A percentile compares a stretch with the other conserved stretches of the same genome.
These are phyloP conservation scores for Trametes cubensis DNA, from an alignment of 768 basidiomycete genomes.

Conservation along the genomic window DNA sequence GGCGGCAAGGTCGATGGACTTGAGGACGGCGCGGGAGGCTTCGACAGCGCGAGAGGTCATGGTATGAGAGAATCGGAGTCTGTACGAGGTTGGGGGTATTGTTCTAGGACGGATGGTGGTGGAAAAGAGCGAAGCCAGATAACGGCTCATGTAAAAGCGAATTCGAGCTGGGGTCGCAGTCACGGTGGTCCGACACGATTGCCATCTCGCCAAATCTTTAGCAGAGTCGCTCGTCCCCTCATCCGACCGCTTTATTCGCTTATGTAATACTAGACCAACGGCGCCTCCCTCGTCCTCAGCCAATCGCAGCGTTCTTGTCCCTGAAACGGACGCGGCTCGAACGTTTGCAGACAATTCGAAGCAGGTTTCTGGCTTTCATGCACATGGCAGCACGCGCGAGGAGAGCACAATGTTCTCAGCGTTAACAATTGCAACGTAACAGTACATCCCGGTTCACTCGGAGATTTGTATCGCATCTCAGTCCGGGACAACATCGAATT, in stretches of 20 bases:
- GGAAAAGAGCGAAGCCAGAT: constrained; percentile 21
- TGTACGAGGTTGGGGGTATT: constrained; percentile 1
- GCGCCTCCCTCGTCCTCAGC: neutral
- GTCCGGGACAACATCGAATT: neutral
- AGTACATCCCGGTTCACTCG: too few species aligned
- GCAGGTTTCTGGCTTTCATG: too few species aligned
- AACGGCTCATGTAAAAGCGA: constrained; percentile 23
- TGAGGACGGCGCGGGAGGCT: constrained; percentile 65
- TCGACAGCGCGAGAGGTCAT: constrained; percentile 58
- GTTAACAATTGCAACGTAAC: too few species aligned
- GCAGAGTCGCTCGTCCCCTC: neutral
- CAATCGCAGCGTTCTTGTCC: neutral
- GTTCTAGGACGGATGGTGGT: constrained; percentile 37
- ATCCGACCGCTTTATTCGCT: constrained; percentile 3
- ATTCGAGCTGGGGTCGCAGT: neutral
- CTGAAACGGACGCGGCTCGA: neutral
- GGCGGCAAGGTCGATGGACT: constrained; percentile 70
- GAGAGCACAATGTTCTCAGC: too few species aligned
- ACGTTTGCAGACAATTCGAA: too few species aligned
- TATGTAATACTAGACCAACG: neutral
- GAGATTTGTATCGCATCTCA: too few species aligned
- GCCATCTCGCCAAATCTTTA: constrained; percentile 17
- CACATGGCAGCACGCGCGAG: neutral
- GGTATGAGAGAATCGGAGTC: constrained; percentile 19
- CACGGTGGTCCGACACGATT: constrained; percentile 23